Evolutionary conservation across 345 rosid genomes (phyloP).

Genomic region (Citrus medica): DNA sequence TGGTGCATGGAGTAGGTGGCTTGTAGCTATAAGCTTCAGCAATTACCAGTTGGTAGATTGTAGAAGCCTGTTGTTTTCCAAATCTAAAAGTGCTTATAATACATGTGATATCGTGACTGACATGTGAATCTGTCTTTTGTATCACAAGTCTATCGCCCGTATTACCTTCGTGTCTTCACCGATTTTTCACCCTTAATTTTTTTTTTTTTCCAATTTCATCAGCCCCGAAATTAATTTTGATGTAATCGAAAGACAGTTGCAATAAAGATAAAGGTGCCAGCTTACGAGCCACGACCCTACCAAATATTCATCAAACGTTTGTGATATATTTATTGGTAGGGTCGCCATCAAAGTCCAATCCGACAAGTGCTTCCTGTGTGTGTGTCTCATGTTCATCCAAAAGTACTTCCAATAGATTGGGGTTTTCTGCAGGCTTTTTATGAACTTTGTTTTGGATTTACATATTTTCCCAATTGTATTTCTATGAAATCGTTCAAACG

Average conservation of each 20-base stretch:
- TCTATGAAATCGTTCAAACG: background rate
- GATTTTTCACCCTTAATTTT: background rate
- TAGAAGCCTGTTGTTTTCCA: conserved; percentile 11
- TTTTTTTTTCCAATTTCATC: background rate
- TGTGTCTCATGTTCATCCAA: background rate
- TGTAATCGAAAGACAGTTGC: background rate
- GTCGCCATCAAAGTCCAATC: background rate
- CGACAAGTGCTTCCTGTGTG: background rate
- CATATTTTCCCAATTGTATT: background rate
- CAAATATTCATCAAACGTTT: background rate
- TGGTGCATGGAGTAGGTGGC: background rate
- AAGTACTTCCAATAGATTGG: background rate
- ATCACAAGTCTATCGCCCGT: background rate
- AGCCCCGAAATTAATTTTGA: background rate
- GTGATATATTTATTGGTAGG: background rate
- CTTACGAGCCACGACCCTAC: background rate
- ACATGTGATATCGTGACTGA: conserved; percentile 7
- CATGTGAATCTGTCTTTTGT: conserved; percentile 3
- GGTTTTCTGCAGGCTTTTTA: background rate
- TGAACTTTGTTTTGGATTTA: background rate
- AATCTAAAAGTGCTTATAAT: background rate
- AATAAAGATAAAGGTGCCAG: background rate
- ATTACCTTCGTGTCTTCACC: background rate
- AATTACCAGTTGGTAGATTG: background rate
- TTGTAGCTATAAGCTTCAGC: background rate